Evolutionary conservation across 305 asterid species (phyloP), one percentile per base, ranked within the genome.

Genomic region (Caryopteris hybrid): DNA sequence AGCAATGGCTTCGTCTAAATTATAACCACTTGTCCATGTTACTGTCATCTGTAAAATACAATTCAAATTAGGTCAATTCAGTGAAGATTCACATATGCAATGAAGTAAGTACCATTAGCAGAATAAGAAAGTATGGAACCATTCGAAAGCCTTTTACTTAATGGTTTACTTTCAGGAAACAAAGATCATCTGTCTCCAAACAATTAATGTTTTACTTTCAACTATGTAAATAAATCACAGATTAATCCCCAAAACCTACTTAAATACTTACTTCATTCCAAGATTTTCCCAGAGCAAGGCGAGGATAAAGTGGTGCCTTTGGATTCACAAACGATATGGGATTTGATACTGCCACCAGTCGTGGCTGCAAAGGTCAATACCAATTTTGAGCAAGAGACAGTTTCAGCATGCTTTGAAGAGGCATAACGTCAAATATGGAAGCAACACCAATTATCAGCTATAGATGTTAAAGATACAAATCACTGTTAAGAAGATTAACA

Each of bases 11-110:
- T 93, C 91, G 38, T 84, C 85, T 70, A 85, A 76, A 63, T 82
- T 77, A 75, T 92, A 90, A 18, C 97, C 98, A 77, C 98, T 92
- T 64, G 98, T 92, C 98, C 98, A 92, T 31, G 98, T 90, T 27
- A 92, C 79, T n/a, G 98, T 86, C 97, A 92, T 92, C 98, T 92
- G 83, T 64, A 78, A 68, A 63, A 54, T 5, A n/a, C 52, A 29
- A 64, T n/a, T n/a, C n/a, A 20, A 61, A 46, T 38, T 18, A 22
- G 31, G 52, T 2, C 45, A 22, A 31, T 46, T 11, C 34, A 33
- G 33, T 22, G 16, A 17, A 43, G 31, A 14, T 55, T 12, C 39
- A 38, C 13, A 34, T 31, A 21, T 38, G 6, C 38, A 50, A 46
- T 12, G 8, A 50, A 18, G 16, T 29, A 20, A 1, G 10, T 36